These are phyloP conservation scores for Dothideomycetidae sp. DNA, from an alignment of 2,329 filamentous ascomycete genomes.

Conservation along the genomic window DNA sequence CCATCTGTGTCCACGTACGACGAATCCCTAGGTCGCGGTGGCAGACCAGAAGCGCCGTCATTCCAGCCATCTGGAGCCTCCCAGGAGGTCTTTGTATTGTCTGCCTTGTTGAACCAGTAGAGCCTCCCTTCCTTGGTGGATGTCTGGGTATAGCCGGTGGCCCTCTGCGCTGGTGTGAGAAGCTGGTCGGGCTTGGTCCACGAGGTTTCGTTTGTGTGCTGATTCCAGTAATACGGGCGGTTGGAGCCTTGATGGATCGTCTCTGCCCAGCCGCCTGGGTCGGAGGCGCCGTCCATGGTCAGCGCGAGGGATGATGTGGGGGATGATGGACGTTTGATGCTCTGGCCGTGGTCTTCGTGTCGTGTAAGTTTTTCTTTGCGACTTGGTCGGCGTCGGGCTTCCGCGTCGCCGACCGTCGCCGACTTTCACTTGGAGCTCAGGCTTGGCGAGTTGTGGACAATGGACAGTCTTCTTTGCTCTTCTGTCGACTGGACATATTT, in stretches of 20 bases:
- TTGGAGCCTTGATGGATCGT: slow-evolving; percentile 51
- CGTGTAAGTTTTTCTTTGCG: too few species aligned
- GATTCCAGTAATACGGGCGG: slow-evolving; percentile 82
- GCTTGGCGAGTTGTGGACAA: too few species aligned
- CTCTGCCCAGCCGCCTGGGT: slow-evolving; percentile 2
- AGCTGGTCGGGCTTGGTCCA: slow-evolving; percentile 90
- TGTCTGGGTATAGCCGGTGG: slow-evolving; percentile 66
- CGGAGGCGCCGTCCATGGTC: slow-evolving; percentile 4
- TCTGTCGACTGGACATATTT: too few species aligned
- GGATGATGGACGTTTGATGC: too few species aligned
- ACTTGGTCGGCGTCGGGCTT: too few species aligned
- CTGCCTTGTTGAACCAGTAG: slow-evolving; percentile 89
- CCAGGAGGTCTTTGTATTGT: slow-evolving; percentile 76
- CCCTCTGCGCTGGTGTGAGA: slow-evolving; percentile 57
- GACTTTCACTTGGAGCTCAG: too few species aligned
- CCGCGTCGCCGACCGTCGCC: too few species aligned
- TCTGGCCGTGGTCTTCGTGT: too few species aligned
- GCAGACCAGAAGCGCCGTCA: background rate
- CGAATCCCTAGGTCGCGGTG: slow-evolving; percentile 4
- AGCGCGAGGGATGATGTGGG: too few species aligned
- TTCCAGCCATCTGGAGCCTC: slow-evolving; percentile 51
- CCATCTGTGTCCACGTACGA: background rate
- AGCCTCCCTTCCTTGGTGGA: slow-evolving; percentile 72
- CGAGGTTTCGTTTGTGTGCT: slow-evolving; percentile 70
- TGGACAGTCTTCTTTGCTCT: too few species aligned